Base-by-base conservation (phyloP, 2,329 filamentous ascomycete genomes). In the Tothia fuscella region DNA sequence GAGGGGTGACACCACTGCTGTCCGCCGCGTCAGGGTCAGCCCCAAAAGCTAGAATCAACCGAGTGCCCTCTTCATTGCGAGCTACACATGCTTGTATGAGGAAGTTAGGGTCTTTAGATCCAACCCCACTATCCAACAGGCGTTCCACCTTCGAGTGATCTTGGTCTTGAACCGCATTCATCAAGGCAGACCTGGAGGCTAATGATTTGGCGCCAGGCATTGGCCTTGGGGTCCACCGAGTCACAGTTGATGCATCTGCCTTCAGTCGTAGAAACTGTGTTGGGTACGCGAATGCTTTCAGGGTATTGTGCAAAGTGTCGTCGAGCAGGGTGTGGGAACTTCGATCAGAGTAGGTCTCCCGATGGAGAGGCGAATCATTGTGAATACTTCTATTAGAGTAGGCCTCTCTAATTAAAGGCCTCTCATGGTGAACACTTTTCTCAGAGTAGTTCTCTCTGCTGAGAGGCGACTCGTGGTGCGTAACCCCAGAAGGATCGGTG, bases 71-170 rank as follows among this genome's bases (percentile, higher is more conserved):
- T 1, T 62, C 49, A 42, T 78, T 74, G 14, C 64, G 64, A 31
- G 63, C 60, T 22, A 65, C 47, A 10, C 76, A 59, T 1, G 74
- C 71, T 44, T 76, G 70, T 45, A 67, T 68, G 5, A 78, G 62
- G 3, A 69, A 61, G 41, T 70, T 61, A 12, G 64, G 53, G 0
- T 73, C 34, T 9, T 7, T 66, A 0, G 61, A 47, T 0, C 63
- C 63, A 9, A 73, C 71, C 32, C 74, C 74, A 5, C 70, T 67
- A 48, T 77, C 71, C 3, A 78, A 63, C 5, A 78, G 61, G 51
- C 76, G 70, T 56, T 74, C 68, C 1, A 76, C 56, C 26, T 72
- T 56, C 49, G 70, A 70, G 12, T 10, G 10, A 19, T 37, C 34
- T 22, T 22, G 19, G 12, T 17, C 12, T 16, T 37, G 34, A 37